A percentile compares a stretch with the other conserved stretches of the same genome.
These are phyloP conservation scores for Xylariales sp. DNA, from an alignment of 2,329 filamentous ascomycete species.

Conservation along the genomic window DNA sequence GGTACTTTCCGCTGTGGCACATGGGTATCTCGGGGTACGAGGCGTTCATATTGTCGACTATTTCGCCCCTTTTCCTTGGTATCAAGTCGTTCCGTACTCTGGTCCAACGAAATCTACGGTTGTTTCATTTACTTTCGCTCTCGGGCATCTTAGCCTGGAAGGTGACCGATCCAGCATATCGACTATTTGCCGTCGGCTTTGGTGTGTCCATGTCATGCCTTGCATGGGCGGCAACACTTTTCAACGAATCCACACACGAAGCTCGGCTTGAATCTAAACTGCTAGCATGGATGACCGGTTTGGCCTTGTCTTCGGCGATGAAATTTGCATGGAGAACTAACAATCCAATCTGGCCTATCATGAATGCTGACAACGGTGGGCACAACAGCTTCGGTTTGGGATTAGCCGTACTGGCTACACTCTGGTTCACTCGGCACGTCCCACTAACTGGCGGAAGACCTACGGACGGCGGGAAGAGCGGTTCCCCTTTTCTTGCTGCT, in stretches of 20 bases:
- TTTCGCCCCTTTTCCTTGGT: conserved; percentile 83
- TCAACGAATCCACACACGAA: conserved; percentile 79
- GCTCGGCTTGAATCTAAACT: conserved; percentile 83
- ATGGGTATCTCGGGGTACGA: conserved; percentile 99
- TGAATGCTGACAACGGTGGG: conserved; percentile 89
- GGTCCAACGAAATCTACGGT: conserved; percentile 74
- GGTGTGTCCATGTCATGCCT: conserved; percentile 84
- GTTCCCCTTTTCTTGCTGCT: conserved; percentile 77
- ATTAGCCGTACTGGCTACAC: conserved; percentile 78
- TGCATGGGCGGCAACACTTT: conserved; percentile 85
- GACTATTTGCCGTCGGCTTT: conserved; percentile 84
- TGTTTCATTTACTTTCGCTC: conserved; percentile 81
- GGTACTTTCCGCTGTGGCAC: conserved; percentile 99
- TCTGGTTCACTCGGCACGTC: conserved; percentile 78
- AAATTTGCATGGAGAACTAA: conserved; percentile 96
- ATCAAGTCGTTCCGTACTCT: conserved; percentile 76
- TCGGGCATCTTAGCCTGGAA: conserved; percentile 83
- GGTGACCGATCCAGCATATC: conserved; percentile 75
- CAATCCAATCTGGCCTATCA: conserved; percentile 96
- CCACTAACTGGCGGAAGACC: conserved; percentile 58
- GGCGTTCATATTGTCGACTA: conserved; percentile 83
- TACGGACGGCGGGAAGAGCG: conserved; percentile 59
- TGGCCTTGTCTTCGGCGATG: conserved; percentile 85
- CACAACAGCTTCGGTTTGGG: conserved; percentile 87
- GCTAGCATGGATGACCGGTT: conserved; percentile 81